A percentile compares a stretch with the other conserved stretches of the same genome.
Evolutionary conservation across 441 rosid species (phyloP).

Genomic region (Gossypium lobatum): DNA sequence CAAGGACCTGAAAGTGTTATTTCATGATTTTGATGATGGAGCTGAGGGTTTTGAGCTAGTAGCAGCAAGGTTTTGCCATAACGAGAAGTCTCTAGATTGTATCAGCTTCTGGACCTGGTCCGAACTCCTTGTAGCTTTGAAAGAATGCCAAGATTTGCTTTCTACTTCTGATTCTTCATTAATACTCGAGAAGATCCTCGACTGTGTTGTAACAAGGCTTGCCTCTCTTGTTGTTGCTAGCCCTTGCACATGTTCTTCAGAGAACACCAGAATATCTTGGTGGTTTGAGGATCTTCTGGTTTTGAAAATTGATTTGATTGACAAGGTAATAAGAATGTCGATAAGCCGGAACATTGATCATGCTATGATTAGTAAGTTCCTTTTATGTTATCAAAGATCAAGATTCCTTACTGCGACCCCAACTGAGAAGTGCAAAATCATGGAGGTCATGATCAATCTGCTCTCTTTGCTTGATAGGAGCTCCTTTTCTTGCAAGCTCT

Average conservation of each 20-base stretch:
- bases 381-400: constrained; percentile 35
- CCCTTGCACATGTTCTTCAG: neutral
- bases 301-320: constrained; percentile 30
- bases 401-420: constrained; percentile 12
- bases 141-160: constrained; percentile 37
- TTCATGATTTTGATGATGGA: constrained; percentile 53
- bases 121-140: constrained; percentile 39
- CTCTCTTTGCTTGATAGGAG: constrained; percentile 31
- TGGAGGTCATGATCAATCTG: constrained; percentile 26
- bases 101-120: constrained; percentile 52
- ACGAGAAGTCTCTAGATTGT: constrained; percentile 26
- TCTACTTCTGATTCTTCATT: constrained; percentile 22
- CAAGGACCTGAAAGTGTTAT: constrained; percentile 34
- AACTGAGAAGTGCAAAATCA: constrained; percentile 28
- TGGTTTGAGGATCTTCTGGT: constrained; percentile 49
- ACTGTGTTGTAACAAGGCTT: constrained; percentile 28
- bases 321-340: constrained; percentile 26
- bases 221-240: constrained; percentile 16
- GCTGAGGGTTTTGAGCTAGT: constrained; percentile 51
- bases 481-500: constrained; percentile 35
- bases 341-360: constrained; percentile 27
- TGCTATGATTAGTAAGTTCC: constrained; percentile 32
- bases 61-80: constrained; percentile 43
- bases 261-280: constrained; percentile 19
- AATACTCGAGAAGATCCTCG: constrained; percentile 30